Evolutionary conservation across 2,329 filamentous ascomycete genomes (phyloP).

Genomic region (Colletotrichum shisoi): DNA sequence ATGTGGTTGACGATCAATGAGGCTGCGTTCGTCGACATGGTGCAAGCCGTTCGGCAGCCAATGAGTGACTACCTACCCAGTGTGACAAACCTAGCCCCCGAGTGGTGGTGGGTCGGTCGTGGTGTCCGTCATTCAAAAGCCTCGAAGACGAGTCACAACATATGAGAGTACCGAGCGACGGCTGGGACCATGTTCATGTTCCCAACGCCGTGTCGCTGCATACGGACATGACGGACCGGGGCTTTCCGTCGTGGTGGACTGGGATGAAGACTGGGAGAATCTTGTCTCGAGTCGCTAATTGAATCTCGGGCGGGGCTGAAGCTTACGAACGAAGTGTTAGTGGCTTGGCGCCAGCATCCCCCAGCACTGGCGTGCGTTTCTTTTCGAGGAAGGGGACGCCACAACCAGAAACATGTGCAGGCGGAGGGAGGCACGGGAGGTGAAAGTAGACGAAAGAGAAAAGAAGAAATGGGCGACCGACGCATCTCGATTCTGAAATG

Average conservation of each 20-base stretch:
- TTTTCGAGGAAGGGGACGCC: conserved; percentile 1
- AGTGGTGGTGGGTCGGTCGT: conserved; percentile 2
- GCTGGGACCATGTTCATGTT: background rate
- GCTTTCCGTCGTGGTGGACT: conserved; percentile 7
- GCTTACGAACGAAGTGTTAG: conserved; percentile 19
- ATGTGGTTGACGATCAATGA: conserved; percentile 4
- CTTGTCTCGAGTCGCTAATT: conserved; percentile 21
- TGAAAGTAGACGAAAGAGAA: background rate
- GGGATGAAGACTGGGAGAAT: background rate
- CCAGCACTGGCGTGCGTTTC: too few species aligned
- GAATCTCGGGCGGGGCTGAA: conserved; percentile 22
- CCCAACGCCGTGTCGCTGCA: background rate
- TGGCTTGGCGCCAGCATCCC: conserved; percentile 31
- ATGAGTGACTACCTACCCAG: too few species aligned
- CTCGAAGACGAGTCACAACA: conserved; percentile 4
- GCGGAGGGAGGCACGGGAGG: background rate
- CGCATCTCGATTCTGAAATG: conserved; percentile 1
- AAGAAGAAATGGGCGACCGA: background rate
- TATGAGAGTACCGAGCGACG: background rate
- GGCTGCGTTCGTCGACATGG: conserved; percentile 31
- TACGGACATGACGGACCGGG: background rate
- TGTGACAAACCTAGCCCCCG: background rate
- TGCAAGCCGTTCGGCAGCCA: background rate
- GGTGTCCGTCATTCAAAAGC: background rate
- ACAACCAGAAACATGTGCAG: background rate